These are phyloP conservation scores for Articulospora tetracladia DNA, from an alignment of 495 filamentous ascomycete genomes.

Conservation along the genomic window DNA sequence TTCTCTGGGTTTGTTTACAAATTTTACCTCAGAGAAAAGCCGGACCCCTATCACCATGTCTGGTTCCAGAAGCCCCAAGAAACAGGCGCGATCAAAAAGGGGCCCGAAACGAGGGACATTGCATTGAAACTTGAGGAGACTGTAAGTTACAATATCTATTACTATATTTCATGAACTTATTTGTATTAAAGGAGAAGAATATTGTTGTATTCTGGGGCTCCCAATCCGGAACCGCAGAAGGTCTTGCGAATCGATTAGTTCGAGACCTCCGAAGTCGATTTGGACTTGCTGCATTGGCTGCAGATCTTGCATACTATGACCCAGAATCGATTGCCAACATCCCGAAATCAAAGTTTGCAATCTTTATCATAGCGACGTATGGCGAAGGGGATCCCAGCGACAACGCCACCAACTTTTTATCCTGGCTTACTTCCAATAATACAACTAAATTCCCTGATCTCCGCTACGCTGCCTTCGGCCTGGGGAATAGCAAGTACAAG, in stretches of 20 bases:
- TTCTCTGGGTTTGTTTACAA: no score
- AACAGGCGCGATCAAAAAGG: conserved; percentile 1
- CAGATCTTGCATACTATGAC: conserved; percentile 50
- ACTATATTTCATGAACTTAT: not conserved
- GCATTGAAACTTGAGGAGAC: conserved; percentile 26
- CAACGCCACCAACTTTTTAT: conserved; percentile 44
- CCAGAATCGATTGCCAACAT: conserved; percentile 36
- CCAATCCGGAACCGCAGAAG: conserved; percentile 52
- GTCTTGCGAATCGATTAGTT: conserved; percentile 41
- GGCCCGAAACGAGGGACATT: conserved; percentile 26
- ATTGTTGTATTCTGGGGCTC: conserved; percentile 53
- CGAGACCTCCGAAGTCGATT: conserved; percentile 42
- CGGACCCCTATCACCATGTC: conserved; percentile 29
- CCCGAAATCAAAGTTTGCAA: conserved; percentile 36
- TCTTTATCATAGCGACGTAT: conserved; percentile 48
- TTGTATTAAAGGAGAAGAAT: conserved; percentile 24
- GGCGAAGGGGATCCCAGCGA: conserved; percentile 54
- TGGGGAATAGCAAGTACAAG: conserved; percentile 26
- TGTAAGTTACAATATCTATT: conserved; percentile 15
- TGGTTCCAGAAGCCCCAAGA: conserved; percentile 33
- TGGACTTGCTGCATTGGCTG: conserved; percentile 37
- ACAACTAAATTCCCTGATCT: conserved; percentile 18
- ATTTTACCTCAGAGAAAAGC: not conserved
- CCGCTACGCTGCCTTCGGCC: conserved; percentile 37
- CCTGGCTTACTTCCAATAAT: conserved; percentile 30